These are phyloP conservation scores for Aspergillus texensis DNA, from an alignment of 2,329 filamentous ascomycete genomes.

Conservation along the genomic window DNA sequence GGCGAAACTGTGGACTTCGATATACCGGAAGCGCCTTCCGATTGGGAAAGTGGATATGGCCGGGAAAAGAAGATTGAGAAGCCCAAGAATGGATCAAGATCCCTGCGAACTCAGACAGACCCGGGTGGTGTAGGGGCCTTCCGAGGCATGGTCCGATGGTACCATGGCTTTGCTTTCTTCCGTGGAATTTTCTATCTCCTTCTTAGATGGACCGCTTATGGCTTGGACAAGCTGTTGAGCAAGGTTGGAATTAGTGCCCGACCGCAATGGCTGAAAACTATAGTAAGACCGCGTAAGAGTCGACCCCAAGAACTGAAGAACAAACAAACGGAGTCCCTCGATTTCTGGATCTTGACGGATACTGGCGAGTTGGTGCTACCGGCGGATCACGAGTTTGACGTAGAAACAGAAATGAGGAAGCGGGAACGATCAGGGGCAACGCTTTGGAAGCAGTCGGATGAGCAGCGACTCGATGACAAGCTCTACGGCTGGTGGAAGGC, in stretches of 20 bases:
- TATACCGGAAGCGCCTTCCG: constrained; percentile 30
- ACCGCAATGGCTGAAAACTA: constrained; percentile 63
- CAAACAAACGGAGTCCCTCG: constrained; percentile 35
- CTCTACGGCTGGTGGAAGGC: constrained; percentile 84
- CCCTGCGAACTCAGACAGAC: constrained; percentile 39
- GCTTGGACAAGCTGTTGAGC: constrained; percentile 57
- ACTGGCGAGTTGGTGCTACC: constrained; percentile 60
- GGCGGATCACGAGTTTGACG: constrained; percentile 68
- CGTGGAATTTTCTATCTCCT: constrained; percentile 71
- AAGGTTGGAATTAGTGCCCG: constrained; percentile 63
- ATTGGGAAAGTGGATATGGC: constrained; percentile 51
- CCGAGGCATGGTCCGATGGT: constrained; percentile 76
- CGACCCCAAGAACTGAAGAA: constrained; percentile 17
- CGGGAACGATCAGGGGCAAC: constrained; percentile 52
- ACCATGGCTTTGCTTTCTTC: constrained; percentile 73
- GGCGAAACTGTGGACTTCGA: constrained; percentile 39
- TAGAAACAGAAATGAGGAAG: constrained; percentile 76
- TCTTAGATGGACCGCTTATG: constrained; percentile 59
- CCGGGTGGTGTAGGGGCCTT: constrained; percentile 73
- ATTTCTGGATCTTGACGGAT: constrained; percentile 58
- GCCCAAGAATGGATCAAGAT: constrained; percentile 35
- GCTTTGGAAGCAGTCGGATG: constrained; percentile 52
- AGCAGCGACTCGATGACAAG: constrained; percentile 70
- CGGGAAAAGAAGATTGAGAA: constrained; percentile 50
- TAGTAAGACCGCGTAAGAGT: constrained; percentile 34